phyloP scores from a whole-genome alignment of 768 basidiomycete species.

The Russula emetica region DNA sequence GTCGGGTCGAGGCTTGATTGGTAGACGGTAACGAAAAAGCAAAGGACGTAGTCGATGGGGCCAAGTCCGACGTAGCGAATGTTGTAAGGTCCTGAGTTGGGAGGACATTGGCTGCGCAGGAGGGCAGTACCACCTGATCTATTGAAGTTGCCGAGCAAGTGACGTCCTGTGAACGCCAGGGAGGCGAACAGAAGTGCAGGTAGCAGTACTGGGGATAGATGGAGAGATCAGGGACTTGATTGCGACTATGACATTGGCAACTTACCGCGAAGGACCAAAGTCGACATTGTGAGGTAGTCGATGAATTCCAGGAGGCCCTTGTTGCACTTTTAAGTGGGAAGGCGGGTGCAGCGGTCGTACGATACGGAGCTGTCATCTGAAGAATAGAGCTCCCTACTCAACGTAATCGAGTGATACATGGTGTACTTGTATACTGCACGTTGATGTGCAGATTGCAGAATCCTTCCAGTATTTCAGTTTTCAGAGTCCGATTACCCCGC shows the following conservation, averaged over 20 bases:
- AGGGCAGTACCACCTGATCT: conserved; percentile 18
- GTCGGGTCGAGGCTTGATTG: conserved; percentile 10
- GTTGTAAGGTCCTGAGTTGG: conserved; percentile 19
- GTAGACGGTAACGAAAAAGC: conserved; percentile 24
- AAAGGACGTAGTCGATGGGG: conserved; percentile 8
- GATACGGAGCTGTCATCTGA: no score
- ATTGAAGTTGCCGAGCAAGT: conserved; percentile 19
- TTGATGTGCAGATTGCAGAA: no score
- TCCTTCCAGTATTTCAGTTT: no score
- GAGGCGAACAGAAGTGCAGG: conserved; percentile 19
- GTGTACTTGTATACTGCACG: no score
- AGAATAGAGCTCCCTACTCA: no score
- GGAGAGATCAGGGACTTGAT: not conserved
- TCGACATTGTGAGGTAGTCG: conserved; percentile 6
- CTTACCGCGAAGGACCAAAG: conserved; percentile 7
- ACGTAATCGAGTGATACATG: no score
- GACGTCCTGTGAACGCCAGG: conserved; percentile 6
- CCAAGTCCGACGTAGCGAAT: conserved; percentile 16
- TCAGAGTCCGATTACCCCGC: no score
- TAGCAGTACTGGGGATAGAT: conserved; percentile 3
- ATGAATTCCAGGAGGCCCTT: not conserved
- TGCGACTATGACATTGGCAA: not conserved
- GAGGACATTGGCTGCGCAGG: conserved; percentile 9
- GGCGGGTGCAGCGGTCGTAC: no score
- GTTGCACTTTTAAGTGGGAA: no score